Base-by-base conservation (phyloP, 176 grass and related monocot genomes). In the Avena insularis region DNA sequence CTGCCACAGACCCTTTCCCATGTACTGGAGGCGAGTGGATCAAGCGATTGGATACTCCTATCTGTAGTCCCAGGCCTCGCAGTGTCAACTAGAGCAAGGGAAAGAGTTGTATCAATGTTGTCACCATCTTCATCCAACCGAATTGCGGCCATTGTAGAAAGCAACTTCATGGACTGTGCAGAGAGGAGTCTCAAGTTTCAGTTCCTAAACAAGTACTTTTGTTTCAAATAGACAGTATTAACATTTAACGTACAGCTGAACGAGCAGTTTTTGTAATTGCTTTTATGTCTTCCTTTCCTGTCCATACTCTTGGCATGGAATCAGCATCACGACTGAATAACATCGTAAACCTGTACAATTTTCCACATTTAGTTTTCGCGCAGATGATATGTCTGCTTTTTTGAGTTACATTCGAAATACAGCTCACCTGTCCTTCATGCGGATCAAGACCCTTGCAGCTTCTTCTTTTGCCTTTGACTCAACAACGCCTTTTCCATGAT, bases 281-380 rank as follows among this genome's bases (percentile, higher is more conserved):
- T 92, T 92, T 99, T 55, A 99, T 96, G 82, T 99, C 97, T 88
- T 99, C 97, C 62, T 97, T 99, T 82, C 97, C 97, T 45, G 97
- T 97, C 97, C 97, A 99, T 61, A 99, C 85, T 81, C 97, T 91
- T 74, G 94, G 97, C 94, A 99, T 99, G 2, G 96, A 98, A 69
- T 99, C 97, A 79, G 89, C 85, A 90, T 99, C 97, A 17, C 87
- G 92, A 74, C 92, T 94, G 75, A 99, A 99, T 72, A 99, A 89
- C 70, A 83, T 96, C 3, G 94, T 90, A 59, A 99, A 99, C 91
- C 97, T 99, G 84, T 55, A 75, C 20, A 83, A 21, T 69, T 36
- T 74, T 65, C 53, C 73, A 57, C 48, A 69, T 25, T 91, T 84
- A 86, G 70, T 71, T 19, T 43, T 31, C 14, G 8, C 49, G 43